phyloP scores from a whole-genome alignment of 192 early-diverging fungal genomes.

The Gamsiella multidivaricata region DNA sequence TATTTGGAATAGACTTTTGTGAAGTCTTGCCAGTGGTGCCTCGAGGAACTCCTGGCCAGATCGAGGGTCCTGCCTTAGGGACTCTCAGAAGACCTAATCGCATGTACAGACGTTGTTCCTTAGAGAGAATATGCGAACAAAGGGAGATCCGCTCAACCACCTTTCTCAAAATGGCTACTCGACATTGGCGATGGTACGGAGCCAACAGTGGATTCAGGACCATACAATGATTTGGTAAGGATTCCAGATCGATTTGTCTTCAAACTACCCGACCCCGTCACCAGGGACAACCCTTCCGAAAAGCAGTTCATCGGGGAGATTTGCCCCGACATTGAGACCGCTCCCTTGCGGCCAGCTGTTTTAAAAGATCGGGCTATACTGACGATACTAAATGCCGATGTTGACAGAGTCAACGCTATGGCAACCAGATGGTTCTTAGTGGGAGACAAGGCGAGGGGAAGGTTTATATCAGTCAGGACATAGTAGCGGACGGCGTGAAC shows the following conservation, averaged over 20 bases:
- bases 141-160: not conserved
- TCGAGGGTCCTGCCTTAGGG: not conserved
- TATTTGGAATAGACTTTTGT: slow-evolving; percentile 49
- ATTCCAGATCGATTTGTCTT: slow-evolving; percentile 5
- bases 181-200: not conserved
- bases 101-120: not conserved
- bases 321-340: not conserved
- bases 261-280: not conserved
- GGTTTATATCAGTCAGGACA: not conserved
- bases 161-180: not conserved
- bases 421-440: not conserved
- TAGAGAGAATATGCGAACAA: not conserved
- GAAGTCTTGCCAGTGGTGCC: slow-evolving; percentile 36
- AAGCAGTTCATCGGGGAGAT: not conserved
- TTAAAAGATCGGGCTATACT: not conserved
- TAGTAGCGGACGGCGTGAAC: not conserved
- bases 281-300: not conserved
- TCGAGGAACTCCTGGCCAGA: not conserved
- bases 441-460: not conserved
- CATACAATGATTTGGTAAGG: slow-evolving; percentile 9
- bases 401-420: not conserved
- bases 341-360: not conserved
- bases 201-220: slow-evolving; percentile 4
- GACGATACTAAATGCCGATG: slow-evolving; percentile 1
- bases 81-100: not conserved